Evolutionary conservation across 1,139 yeast genomes (phyloP).

Genomic region (Saccharomyces pastorianus): DNA sequence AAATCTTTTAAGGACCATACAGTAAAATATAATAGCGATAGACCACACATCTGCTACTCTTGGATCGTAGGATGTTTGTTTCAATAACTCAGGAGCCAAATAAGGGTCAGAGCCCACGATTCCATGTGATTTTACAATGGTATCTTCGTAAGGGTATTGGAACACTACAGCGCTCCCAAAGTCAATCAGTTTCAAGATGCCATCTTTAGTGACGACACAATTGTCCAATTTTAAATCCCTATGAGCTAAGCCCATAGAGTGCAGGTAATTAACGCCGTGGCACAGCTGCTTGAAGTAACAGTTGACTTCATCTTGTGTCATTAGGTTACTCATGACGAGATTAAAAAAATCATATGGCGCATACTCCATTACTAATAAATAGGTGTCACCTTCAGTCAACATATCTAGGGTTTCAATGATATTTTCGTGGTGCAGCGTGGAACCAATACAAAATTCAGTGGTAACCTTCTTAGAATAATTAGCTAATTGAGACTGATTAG

Average conservation of each 20-base stretch:
- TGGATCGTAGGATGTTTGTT: slow-evolving; percentile 49
- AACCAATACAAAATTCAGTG: slow-evolving; percentile 59
- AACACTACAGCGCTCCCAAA: slow-evolving; percentile 72
- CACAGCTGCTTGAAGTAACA: slow-evolving; percentile 66
- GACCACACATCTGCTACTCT: slow-evolving; percentile 74
- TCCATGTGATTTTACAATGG: slow-evolving; percentile 48
- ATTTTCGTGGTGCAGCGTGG: slow-evolving; percentile 52
- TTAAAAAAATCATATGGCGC: slow-evolving; percentile 70
- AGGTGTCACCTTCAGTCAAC: slow-evolving; percentile 43
- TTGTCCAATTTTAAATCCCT: slow-evolving; percentile 71
- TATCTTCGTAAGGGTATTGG: slow-evolving; percentile 35
- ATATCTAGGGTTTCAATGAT: slow-evolving; percentile 58
- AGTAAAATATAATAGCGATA: slow-evolving; percentile 64
- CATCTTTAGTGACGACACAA: slow-evolving; percentile 57
- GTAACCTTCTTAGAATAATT: slow-evolving; percentile 58
- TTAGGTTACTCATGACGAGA: slow-evolving; percentile 64
- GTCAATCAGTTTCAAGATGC: slow-evolving; percentile 63
- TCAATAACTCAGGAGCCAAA: slow-evolving; percentile 65
- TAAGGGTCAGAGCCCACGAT: slow-evolving; percentile 79
- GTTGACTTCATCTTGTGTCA: slow-evolving; percentile 48
- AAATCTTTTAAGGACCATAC: slow-evolving; percentile 63
- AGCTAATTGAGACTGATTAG: slow-evolving; percentile 27
- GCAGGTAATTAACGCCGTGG: slow-evolving; percentile 54
- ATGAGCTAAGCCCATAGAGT: slow-evolving; percentile 64
- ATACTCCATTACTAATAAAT: slow-evolving; percentile 66